These are phyloP conservation scores for Diaporthe ilicicola DNA, from an alignment of 2,329 filamentous ascomycete species.

Conservation along the genomic window DNA sequence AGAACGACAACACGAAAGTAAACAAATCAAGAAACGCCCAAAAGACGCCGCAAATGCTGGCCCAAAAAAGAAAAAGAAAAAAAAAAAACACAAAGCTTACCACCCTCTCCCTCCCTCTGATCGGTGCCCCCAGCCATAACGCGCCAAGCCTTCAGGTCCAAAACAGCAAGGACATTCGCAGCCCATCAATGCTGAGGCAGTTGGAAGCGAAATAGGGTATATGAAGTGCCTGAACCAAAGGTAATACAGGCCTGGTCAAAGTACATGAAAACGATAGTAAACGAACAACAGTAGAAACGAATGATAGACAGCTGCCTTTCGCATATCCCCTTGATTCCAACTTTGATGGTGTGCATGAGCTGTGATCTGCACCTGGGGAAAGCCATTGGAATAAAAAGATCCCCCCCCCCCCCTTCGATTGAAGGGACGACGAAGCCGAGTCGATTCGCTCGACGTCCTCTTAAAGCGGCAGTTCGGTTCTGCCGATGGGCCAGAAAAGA, in stretches of 20 bases:
- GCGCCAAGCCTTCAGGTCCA: not conserved
- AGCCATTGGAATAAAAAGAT: not conserved
- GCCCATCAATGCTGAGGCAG: constrained; percentile 2
- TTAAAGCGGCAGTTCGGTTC: not conserved
- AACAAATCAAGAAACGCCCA: not conserved
- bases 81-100: not conserved
- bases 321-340: not conserved
- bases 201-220: constrained; percentile 24
- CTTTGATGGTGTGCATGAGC: not conserved
- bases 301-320: not conserved
- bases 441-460: not conserved
- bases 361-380: not conserved
- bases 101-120: not conserved
- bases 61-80: not conserved
- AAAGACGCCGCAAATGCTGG: constrained; percentile 18
- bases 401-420: too few relatives aligned
- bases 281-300: constrained; percentile 6
- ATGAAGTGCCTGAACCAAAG: constrained; percentile 20
- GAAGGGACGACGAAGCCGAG: not conserved
- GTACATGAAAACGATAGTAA: not conserved
- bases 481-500: not conserved
- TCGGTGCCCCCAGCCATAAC: not conserved
- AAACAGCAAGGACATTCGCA: not conserved
- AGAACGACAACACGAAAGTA: not conserved
- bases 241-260: constrained; percentile 20